phyloP scores from a whole-genome alignment of 345 rosid genomes.

The Euclidium syriacum region DNA sequence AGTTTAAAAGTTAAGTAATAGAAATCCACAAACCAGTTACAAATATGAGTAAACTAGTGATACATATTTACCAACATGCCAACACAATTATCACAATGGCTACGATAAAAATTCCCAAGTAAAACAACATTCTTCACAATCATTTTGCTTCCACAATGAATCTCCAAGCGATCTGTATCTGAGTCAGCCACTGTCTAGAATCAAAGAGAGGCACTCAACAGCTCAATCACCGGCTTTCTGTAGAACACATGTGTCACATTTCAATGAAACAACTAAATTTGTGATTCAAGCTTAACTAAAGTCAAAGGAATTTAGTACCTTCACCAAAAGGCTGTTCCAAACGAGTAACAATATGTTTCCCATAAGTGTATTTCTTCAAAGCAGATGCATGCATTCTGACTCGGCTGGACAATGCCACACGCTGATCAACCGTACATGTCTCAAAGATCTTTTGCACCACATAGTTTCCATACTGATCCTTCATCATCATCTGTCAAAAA shows the following conservation, averaged over 20 bases:
- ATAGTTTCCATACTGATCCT: constrained; percentile 71
- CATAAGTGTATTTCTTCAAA: constrained; percentile 71
- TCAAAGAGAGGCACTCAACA: constrained; percentile 4
- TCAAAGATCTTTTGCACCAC: constrained; percentile 69
- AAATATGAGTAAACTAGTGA: neutral
- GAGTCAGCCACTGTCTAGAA: constrained; percentile 10
- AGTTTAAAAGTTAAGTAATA: constrained; percentile 2
- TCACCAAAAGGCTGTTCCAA: constrained; percentile 53
- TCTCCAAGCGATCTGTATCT: constrained; percentile 4
- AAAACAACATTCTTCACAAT: constrained; percentile 3
- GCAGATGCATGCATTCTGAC: constrained; percentile 49
- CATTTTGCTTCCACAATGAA: constrained; percentile 19
- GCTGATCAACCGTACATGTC: constrained; percentile 45
- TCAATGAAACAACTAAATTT: neutral
- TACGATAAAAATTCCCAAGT: neutral
- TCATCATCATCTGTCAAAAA: constrained; percentile 53
- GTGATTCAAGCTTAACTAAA: neutral
- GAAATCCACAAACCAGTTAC: constrained; percentile 16
- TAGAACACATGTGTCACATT: neutral
- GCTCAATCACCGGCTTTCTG: constrained; percentile 15
- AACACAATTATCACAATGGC: constrained; percentile 28
- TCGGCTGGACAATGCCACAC: constrained; percentile 36
- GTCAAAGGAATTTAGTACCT: constrained; percentile 31
- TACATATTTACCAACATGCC: constrained; percentile 23
- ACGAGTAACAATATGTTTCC: constrained; percentile 71